Evolutionary conservation across 208 protist genomes (phyloP), one percentile per base, ranked within the genome.

Genomic region (Crithidia bombi): DNA sequence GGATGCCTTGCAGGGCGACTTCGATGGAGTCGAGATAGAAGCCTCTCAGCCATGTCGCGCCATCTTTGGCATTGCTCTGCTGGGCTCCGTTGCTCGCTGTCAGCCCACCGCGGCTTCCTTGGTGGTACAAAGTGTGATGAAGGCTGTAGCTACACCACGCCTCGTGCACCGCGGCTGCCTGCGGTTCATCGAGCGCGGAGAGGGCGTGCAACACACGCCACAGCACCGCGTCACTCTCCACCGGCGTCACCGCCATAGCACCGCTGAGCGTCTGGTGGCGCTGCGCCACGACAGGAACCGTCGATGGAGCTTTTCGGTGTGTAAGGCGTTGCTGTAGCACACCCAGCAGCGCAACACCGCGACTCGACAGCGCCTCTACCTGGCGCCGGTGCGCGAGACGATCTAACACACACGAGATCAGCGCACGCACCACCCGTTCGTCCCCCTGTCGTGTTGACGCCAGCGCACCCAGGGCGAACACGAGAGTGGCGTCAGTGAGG

Each of bases 81-180:
- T n/a, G n/a, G n/a, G n/a, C n/a, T n/a, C n/a, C n/a, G n/a, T n/a
- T n/a, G n/a, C n/a, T n/a, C n/a, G n/a, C n/a, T n/a, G n/a, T n/a
- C n/a, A n/a, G n/a, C n/a, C n/a, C n/a, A n/a, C n/a, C n/a, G n/a
- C n/a, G n/a, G n/a, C n/a, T n/a, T n/a, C n/a, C n/a, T n/a, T n/a
- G n/a, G n/a, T n/a, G n/a, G n/a, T n/a, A n/a, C n/a, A n/a, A n/a
- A n/a, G n/a, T n/a, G n/a, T n/a, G n/a, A n/a, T n/a, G n/a, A n/a
- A n/a, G n/a, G n/a, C n/a, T 14, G 35, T 46, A 58, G 9, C 19
- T 21, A 33, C 14, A 15, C 70, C 70, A 75, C 11, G 28, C 39
- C 17, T 69, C 38, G 32, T 57, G 62, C 52, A 75, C 70, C 55
- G 55, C 55, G n/a, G 70, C 70, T 5, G 70, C 70, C 9, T 65